Conservation (phyloP, 108 stramenopile genomes). For the Pseudonitzschia pungens region DNA sequence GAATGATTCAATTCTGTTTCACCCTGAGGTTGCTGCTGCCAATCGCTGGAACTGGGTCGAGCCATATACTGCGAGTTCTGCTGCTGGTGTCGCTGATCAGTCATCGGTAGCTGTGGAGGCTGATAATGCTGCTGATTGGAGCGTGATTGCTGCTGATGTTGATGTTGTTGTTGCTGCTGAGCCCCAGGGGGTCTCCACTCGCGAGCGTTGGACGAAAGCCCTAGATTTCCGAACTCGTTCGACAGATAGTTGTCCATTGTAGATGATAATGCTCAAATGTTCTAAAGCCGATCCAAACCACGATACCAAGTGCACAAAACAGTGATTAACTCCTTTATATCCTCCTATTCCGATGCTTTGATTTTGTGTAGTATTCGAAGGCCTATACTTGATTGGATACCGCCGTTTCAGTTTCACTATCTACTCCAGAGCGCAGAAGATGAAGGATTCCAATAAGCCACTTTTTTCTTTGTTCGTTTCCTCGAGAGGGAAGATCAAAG, state of each 20-base stretch:
- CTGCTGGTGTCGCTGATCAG: not conserved
- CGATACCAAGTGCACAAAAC: too few relatives aligned
- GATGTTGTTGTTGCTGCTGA: not conserved
- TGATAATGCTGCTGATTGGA: not conserved
- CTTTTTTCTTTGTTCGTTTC: not conserved
- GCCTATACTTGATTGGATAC: too few relatives aligned
- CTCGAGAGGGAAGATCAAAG: not conserved
- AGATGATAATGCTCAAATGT: too few relatives aligned
- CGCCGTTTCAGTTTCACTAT: too few relatives aligned
- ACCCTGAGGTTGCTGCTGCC: constrained; percentile 1
- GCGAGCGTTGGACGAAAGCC: constrained; percentile 33
- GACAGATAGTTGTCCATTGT: constrained; percentile 26
- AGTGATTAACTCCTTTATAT: too few relatives aligned
- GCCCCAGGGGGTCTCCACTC: constrained; percentile 32
- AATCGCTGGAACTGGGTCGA: not conserved
- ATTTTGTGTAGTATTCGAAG: too few relatives aligned
- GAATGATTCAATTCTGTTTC: constrained; percentile 31
- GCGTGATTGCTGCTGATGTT: not conserved
- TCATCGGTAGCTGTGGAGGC: not conserved
- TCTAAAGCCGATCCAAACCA: too few relatives aligned
- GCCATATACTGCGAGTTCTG: not conserved
- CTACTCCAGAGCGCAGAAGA: too few relatives aligned
- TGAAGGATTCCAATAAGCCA: too few relatives aligned
- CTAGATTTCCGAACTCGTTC: constrained; percentile 20
- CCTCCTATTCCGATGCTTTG: too few relatives aligned